A percentile compares a stretch with the other conserved stretches of the same genome.
Conservation (phyloP, 495 filamentous ascomycete species). For the Penicillium crystallinum region DNA sequence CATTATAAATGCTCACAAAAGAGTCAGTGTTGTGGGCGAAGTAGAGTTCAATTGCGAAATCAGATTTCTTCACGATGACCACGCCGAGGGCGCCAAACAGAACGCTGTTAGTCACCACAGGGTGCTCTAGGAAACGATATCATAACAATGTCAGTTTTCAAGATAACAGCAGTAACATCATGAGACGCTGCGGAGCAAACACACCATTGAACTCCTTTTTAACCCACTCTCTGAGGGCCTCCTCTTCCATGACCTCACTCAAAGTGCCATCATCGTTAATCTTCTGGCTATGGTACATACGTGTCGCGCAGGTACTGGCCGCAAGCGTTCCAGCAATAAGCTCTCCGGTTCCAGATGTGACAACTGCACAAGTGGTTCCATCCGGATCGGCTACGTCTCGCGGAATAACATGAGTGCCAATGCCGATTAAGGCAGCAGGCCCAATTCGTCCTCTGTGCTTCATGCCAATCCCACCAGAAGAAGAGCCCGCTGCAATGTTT, state of each 20-base stretch:
- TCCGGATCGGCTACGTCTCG: conserved; percentile 56
- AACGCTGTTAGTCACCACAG: conserved; percentile 65
- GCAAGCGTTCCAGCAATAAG: conserved; percentile 93
- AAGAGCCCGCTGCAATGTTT: conserved; percentile 92
- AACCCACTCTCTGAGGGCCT: conserved; percentile 66
- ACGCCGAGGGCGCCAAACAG: conserved; percentile 76
- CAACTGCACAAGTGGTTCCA: conserved; percentile 61
- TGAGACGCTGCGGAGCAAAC: not conserved
- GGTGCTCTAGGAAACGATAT: conserved; percentile 49
- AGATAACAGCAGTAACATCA: not conserved
- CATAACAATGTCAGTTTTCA: conserved; percentile 14
- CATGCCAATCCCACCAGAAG: conserved; percentile 98
- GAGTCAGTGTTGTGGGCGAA: conserved; percentile 93
- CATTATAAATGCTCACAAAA: conserved; percentile 48
- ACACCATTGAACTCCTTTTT: conserved; percentile 71
- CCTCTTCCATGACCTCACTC: conserved; percentile 63
- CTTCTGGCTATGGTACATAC: conserved; percentile 62
- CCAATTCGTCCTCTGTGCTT: conserved; percentile 88
- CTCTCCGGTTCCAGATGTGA: conserved; percentile 92
- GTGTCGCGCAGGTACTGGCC: conserved; percentile 69
- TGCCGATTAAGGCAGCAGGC: conserved; percentile 84
- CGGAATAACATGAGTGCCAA: conserved; percentile 85
- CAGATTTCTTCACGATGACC: conserved; percentile 74
- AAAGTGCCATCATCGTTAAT: conserved; percentile 55
- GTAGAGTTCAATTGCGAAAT: conserved; percentile 65